Evolutionary conservation across 2,329 filamentous ascomycete species (phyloP), one percentile per base, ranked within the genome.

Genomic region (Cladobotryum mycophilum): DNA sequence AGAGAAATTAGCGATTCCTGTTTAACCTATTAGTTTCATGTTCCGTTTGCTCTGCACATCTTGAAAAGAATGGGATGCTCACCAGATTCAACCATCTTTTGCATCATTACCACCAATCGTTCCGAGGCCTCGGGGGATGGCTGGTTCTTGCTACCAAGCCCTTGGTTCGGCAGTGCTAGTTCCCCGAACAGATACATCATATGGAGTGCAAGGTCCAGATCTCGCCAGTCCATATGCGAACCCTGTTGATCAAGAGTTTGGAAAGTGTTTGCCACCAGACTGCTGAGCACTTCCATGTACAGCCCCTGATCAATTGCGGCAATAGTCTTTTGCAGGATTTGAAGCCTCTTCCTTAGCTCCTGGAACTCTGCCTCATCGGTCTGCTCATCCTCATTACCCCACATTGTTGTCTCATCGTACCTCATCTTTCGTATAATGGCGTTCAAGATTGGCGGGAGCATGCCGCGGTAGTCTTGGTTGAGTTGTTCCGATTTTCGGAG

Each of bases 331-430:
- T 99, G 93, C 40, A 99, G 75, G 38, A 90, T 85, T 67, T 95
- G 89, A 44, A 99, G 75, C 59, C 89, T 82, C 67, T 95, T 95
- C 53, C 95, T 84, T 48, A 99, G 77, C 60, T 99, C 93, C 64
- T 95, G 88, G 60, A 99, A 99, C 66, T 99, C 93, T 22, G 92
- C 93, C 70, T 99, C 93, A 61, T 97, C 93, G 2, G 90, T 95
- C 67, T 95, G 86, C 60, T 95, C 91, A 60, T 95, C 90, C 64
- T 96, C 91, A 52, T 91, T 85, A 36, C 91, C 92, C 92, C 92
- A 97, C 17, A 81, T 86, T 1, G 88, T 87, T 5, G 92, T 96
- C 65, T 96, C 92, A 61, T 99, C 93, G 64, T 95, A 97, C 64
- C 92, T 86, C 90, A 97, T 96, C 73, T 99, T 99, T 50, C 82